Evolutionary conservation across 2,329 filamentous ascomycete genomes (phyloP).

Genomic region (Malbranchea zuffiana): DNA sequence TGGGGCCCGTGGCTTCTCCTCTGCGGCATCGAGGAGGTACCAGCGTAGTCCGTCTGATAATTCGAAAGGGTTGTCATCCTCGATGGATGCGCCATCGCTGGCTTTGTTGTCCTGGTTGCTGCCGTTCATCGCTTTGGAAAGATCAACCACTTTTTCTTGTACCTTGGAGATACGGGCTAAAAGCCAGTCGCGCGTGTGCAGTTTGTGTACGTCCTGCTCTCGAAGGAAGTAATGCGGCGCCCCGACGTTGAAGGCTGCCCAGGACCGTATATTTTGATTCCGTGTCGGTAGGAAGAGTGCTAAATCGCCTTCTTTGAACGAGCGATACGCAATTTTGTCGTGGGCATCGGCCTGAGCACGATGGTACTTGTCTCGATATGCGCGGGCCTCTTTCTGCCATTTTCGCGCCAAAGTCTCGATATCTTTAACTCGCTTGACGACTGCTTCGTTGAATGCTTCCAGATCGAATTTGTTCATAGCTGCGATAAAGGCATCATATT

Average conservation of each 20-base stretch:
- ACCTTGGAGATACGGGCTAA: slow-evolving; percentile 84
- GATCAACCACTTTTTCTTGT: slow-evolving; percentile 84
- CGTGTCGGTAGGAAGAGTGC: slow-evolving; percentile 88
- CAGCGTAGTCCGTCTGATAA: slow-evolving; percentile 88
- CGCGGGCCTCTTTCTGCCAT: slow-evolving; percentile 77
- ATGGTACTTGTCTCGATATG: slow-evolving; percentile 79
- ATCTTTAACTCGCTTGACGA: slow-evolving; percentile 84
- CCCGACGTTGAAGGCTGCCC: slow-evolving; percentile 97
- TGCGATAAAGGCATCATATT: slow-evolving; percentile 64
- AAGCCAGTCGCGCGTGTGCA: slow-evolving; percentile 86
- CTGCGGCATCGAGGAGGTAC: slow-evolving; percentile 87
- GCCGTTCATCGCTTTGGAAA: slow-evolving; percentile 63
- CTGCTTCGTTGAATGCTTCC: slow-evolving; percentile 70
- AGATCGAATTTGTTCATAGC: slow-evolving; percentile 69
- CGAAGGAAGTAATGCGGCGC: slow-evolving; percentile 95
- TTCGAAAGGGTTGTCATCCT: slow-evolving; percentile 95
- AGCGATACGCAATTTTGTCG: slow-evolving; percentile 89
- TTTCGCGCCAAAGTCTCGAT: slow-evolving; percentile 88
- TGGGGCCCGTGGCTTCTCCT: slow-evolving; percentile 85
- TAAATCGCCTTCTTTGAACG: slow-evolving; percentile 93
- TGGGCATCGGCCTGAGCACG: slow-evolving; percentile 71
- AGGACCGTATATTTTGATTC: slow-evolving; percentile 87
- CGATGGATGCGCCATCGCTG: slow-evolving; percentile 49
- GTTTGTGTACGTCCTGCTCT: slow-evolving; percentile 78
- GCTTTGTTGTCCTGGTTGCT: slow-evolving; percentile 37